phyloP scores from a whole-genome alignment of 495 filamentous ascomycete genomes.

The Tricharina praecox region DNA sequence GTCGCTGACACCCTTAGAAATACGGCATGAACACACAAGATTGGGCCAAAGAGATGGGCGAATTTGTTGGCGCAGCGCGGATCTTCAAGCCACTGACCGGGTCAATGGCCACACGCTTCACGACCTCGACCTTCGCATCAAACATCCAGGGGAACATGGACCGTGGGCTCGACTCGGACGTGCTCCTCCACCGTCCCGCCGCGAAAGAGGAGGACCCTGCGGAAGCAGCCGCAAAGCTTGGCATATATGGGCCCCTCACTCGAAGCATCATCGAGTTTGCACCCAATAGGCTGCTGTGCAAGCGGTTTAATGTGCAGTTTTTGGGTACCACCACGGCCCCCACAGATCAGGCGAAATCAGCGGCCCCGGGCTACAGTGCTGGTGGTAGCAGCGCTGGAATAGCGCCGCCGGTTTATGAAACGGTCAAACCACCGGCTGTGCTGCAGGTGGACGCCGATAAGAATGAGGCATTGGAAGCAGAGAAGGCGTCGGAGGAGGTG shows the following conservation, averaged over 20 bases:
- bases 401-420: not conserved
- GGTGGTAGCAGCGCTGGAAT: no score
- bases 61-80: conserved; percentile 74
- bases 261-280: conserved; percentile 53
- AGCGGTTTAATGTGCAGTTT: conserved; percentile 64
- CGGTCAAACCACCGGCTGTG: conserved; percentile 21
- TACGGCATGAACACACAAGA: conserved; percentile 46
- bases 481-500: conserved; percentile 70
- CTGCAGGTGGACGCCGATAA: conserved; percentile 51
- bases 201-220: conserved; percentile 61
- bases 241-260: conserved; percentile 87
- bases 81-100: conserved; percentile 89
- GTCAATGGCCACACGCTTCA: conserved; percentile 84
- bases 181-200: conserved; percentile 38
- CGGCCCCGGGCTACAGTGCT: not conserved
- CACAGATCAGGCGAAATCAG: not conserved
- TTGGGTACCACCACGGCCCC: conserved; percentile 36
- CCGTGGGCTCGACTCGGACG: conserved; percentile 18
- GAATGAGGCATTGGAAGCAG: conserved; percentile 74
- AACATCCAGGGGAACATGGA: conserved; percentile 26
- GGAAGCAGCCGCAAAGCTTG: conserved; percentile 71
- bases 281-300: conserved; percentile 73
- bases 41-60: conserved; percentile 62
- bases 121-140: conserved; percentile 39
- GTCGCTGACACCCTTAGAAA: conserved; percentile 9